Base-by-base conservation (phyloP, 768 basidiomycete species). In the Cubamyces lactineus region DNA sequence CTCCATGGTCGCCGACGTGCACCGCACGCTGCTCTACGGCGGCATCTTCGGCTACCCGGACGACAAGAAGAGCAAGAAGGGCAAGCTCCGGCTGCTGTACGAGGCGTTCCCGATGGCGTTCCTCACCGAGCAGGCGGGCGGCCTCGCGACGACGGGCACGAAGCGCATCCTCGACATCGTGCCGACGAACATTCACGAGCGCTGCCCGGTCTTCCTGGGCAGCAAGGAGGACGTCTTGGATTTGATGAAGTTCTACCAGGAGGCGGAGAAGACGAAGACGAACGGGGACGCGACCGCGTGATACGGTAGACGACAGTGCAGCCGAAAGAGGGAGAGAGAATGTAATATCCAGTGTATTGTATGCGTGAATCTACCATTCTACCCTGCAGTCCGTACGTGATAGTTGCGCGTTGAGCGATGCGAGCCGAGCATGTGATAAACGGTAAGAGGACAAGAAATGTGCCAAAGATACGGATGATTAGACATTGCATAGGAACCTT, bases 81-180 rank as follows among this genome's bases (percentile, higher is more conserved):
- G 97, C 49, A 99, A 99, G 78, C 81, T 99, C 69, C 84, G 97
- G 71, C 77, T 98, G 72, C 79, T 99, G 48, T 99, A 98, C 69
- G 97, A 98, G 77, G 96, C 94, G 3, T 98, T 97, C 82, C 96
- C 96, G 19, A 97, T 98, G 96, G 91, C 94, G 9, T 96, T 89
- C 78, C 76, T 98, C 73, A 94, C 87, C 2, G 96, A 98, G 71
- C 94, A 96, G 84, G 97, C 97, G 34, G 97, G 97, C 19, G 97
- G 97, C 26, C 78, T 98, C 66, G 97, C 97, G 1, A 98, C 96
- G 16, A 98, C 97, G 1, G 97, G 97, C 34, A 92, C 84, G n/a
- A 82, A 87, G 71, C 87, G 96, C 28, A 95, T 99, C 70, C 81
- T 99, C 48, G 97, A 99, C 70, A 89, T 99, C 64, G 78, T 88